phyloP scores from a whole-genome alignment of 2,329 filamentous ascomycete genomes.

The Hypomyces rosellus region DNA sequence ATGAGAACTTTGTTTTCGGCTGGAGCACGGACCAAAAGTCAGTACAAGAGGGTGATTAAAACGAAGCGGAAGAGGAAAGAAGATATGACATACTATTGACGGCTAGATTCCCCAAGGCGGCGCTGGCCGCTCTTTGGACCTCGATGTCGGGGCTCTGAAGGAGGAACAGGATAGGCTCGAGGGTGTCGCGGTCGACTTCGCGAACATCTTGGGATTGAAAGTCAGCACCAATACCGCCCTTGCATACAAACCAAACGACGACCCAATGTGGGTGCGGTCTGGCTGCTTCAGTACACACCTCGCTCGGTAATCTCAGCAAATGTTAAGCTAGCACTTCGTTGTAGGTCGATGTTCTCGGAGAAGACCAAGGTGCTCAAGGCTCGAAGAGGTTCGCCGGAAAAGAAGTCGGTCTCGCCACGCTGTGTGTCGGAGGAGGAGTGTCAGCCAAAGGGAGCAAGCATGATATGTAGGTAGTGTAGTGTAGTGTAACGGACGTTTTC shows the following conservation, averaged over 20 bases:
- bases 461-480: neutral
- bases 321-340: constrained; percentile 93
- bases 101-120: constrained; percentile 88
- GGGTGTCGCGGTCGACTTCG: constrained; percentile 88
- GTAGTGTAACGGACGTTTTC: constrained; percentile 67
- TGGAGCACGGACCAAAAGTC: constrained; percentile 42
- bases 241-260: neutral
- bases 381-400: constrained; percentile 87
- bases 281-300: constrained; percentile 52
- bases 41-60: neutral
- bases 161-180: constrained; percentile 92
- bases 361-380: constrained; percentile 94
- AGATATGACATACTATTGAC: constrained; percentile 73
- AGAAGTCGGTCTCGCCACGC: constrained; percentile 97
- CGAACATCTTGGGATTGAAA: constrained; percentile 66
- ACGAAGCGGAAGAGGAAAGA: neutral
- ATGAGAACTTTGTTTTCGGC: constrained; percentile 98
- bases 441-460: constrained; percentile 7
- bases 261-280: no score
- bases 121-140: constrained; percentile 92
- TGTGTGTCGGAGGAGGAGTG: constrained; percentile 33
- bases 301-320: constrained; percentile 98
- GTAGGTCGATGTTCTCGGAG: constrained; percentile 96
- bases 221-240: neutral
- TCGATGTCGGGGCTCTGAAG: constrained; percentile 94